These are phyloP conservation scores for Lepidopterella palustris DNA, from an alignment of 495 filamentous ascomycete species.

Conservation along the genomic window DNA sequence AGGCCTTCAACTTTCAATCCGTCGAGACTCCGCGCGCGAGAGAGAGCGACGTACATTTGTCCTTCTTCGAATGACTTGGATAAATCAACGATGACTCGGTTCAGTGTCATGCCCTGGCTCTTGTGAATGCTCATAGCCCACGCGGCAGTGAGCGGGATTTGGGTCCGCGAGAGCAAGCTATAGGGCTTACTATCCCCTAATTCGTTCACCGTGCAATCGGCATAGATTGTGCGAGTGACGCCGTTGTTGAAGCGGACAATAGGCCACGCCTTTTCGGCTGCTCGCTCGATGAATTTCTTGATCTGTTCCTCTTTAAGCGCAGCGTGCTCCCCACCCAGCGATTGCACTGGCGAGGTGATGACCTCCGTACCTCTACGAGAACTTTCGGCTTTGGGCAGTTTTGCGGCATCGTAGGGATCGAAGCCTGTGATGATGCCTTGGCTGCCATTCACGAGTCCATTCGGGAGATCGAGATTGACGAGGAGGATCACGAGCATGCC, in stretches of 20 bases:
- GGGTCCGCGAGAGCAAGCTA: constrained; percentile 33
- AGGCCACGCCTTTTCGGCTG: constrained; percentile 25
- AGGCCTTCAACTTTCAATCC: constrained; percentile 34
- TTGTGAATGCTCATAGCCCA: constrained; percentile 47
- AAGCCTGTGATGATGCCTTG: constrained; percentile 45
- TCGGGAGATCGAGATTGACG: constrained; percentile 36
- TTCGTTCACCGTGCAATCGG: constrained; percentile 44
- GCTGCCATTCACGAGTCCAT: constrained; percentile 46
- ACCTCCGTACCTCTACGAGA: neutral
- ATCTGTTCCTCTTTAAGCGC: constrained; percentile 18
- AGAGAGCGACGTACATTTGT: constrained; percentile 42
- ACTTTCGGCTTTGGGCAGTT: constrained; percentile 11
- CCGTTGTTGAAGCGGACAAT: constrained; percentile 36
- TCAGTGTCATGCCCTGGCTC: constrained; percentile 37
- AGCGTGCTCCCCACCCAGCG: constrained; percentile 15
- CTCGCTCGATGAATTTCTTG: constrained; percentile 14
- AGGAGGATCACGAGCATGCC: constrained; percentile 44
- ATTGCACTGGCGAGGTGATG: neutral
- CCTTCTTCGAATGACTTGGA: constrained; percentile 36
- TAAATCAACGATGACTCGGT: constrained; percentile 38
- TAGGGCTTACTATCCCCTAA: constrained; percentile 39
- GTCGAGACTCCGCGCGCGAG: constrained; percentile 34
- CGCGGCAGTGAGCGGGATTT: constrained; percentile 42
- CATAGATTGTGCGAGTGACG: constrained; percentile 36
- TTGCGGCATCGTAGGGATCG: constrained; percentile 12